phyloP scores from a whole-genome alignment of 1,284 basidiomycete species.

The Ganoderma meredithae region DNA sequence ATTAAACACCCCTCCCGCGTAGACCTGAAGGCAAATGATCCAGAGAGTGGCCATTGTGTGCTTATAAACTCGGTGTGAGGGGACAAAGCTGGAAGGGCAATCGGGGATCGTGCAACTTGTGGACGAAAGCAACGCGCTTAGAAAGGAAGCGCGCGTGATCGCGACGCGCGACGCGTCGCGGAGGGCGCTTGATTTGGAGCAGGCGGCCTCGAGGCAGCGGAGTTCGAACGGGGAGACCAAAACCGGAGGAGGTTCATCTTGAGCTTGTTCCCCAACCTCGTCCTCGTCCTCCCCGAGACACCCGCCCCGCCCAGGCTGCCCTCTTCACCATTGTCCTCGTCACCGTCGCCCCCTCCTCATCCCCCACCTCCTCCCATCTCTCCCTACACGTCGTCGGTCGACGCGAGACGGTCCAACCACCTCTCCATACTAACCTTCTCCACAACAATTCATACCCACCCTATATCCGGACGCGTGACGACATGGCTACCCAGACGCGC shows the following conservation, averaged over 20 bases:
- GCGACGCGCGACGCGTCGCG: constrained; percentile 7
- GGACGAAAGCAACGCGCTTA: neutral
- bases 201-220: constrained; percentile 27
- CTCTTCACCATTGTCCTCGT: constrained; percentile 8
- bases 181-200: neutral
- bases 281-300: constrained; percentile 27
- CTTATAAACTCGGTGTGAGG: neutral
- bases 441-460: constrained; percentile 11
- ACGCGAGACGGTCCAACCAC: constrained; percentile 15
- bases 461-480: constrained; percentile 12
- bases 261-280: constrained; percentile 24
- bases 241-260: constrained; percentile 28
- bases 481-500: constrained; percentile 55
- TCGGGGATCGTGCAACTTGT: neutral
- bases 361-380: neutral
- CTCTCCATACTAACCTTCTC: constrained; percentile 9
- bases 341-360: constrained; percentile 16
- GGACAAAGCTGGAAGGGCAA: neutral
- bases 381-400: constrained; percentile 12
- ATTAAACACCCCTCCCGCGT: neutral
- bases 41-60: neutral
- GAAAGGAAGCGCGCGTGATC: neutral
- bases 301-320: constrained; percentile 7
- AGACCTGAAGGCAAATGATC: neutral
- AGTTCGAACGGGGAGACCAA: constrained; percentile 26